Conservation (phyloP, 192 early-diverging fungal genomes). For the Thoreauomyces humboldtii region DNA sequence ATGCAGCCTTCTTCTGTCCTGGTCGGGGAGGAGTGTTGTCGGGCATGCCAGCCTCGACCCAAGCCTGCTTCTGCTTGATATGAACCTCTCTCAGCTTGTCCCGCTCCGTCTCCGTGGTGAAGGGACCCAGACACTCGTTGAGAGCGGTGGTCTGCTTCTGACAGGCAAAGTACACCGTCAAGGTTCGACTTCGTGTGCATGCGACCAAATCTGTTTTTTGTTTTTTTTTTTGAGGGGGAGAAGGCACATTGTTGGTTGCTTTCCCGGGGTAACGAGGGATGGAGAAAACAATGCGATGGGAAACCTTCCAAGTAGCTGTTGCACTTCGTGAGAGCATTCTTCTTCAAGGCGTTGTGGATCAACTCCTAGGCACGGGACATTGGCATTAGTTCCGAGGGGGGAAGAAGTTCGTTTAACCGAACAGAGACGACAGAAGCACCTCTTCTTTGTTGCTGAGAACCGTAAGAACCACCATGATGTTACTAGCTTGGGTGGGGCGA, state of each 20-base stretch:
- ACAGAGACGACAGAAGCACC: too few relatives aligned
- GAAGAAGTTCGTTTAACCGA: too few relatives aligned
- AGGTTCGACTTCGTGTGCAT: constrained; percentile 23
- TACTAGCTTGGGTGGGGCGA: too few relatives aligned
- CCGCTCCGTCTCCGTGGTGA: constrained; percentile 21
- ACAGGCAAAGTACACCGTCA: constrained; percentile 34
- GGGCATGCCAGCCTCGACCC: neutral
- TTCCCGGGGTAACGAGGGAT: too few relatives aligned
- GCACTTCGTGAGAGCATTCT: constrained; percentile 28
- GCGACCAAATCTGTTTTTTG: constrained; percentile 28
- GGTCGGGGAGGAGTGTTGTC: neutral
- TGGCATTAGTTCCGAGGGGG: too few relatives aligned
- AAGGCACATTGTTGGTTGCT: too few relatives aligned
- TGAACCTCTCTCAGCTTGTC: constrained; percentile 20
- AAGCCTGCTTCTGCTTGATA: constrained; percentile 20
- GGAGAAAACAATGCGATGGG: too few relatives aligned
- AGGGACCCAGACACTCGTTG: constrained; percentile 36
- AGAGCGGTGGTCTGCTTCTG: constrained; percentile 13
- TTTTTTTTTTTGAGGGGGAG: too few relatives aligned
- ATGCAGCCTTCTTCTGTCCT: too few relatives aligned
- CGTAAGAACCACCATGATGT: constrained; percentile 23
- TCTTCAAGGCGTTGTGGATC: constrained; percentile 29
- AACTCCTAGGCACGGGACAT: constrained; percentile 17
- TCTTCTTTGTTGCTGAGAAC: constrained; percentile 25
- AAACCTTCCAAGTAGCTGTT: constrained; percentile 16